Conservation (phyloP, 192 early-diverging fungal species). For the Podila epicladia region DNA sequence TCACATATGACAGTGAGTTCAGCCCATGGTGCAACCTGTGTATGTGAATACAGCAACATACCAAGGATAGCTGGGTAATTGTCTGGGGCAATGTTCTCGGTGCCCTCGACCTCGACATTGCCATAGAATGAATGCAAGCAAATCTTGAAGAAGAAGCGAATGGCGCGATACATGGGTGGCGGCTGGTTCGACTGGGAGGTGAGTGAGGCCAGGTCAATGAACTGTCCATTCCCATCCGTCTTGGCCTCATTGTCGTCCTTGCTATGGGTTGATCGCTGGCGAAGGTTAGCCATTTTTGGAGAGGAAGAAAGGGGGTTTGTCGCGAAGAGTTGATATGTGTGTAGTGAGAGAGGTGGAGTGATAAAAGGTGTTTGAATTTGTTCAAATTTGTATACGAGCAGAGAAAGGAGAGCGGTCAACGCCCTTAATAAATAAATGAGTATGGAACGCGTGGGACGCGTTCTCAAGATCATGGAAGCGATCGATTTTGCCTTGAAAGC, state of each 20-base stretch:
- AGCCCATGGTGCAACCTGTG: too few relatives aligned
- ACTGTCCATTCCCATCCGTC: background rate
- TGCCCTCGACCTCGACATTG: slow-evolving; percentile 51
- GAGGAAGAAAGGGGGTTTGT: background rate
- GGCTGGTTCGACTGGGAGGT: slow-evolving; percentile 6
- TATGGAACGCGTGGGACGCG: too few relatives aligned
- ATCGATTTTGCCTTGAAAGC: too few relatives aligned
- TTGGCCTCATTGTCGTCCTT: background rate
- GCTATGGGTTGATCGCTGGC: background rate
- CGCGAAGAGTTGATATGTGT: background rate
- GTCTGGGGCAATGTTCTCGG: slow-evolving; percentile 53
- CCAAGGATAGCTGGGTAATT: slow-evolving; percentile 51
- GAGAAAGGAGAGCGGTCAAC: too few relatives aligned
- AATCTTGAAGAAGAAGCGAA: slow-evolving; percentile 53
- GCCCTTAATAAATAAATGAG: too few relatives aligned
- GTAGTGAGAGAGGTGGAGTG: background rate
- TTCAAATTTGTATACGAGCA: too few relatives aligned
- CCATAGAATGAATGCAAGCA: slow-evolving; percentile 52
- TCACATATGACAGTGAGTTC: too few relatives aligned
- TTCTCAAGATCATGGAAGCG: too few relatives aligned
- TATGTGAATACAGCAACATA: slow-evolving; percentile 1
- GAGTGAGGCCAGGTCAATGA: background rate
- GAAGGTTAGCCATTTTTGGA: background rate
- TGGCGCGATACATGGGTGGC: slow-evolving; percentile 39
- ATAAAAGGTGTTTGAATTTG: background rate